Percentiles rank a stretch among this genome's conserved stretches.
These are phyloP conservation scores for Thozetella sp. DNA, from an alignment of 495 filamentous ascomycete genomes.

Conservation along the genomic window DNA sequence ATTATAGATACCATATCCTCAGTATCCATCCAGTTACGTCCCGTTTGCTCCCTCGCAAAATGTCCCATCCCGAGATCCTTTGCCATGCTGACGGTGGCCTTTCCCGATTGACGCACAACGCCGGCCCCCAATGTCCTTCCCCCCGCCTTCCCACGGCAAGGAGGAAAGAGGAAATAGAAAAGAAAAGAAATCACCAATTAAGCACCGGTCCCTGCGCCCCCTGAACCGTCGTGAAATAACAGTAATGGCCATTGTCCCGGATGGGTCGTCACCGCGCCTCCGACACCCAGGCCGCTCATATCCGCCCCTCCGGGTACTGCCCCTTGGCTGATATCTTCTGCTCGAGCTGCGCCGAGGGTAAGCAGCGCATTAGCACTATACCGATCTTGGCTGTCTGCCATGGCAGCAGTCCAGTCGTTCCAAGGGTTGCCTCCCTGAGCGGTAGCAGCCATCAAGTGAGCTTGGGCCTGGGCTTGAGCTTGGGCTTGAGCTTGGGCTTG, in stretches of 20 bases:
- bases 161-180: no score
- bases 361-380: conserved; percentile 44
- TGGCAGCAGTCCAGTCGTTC: conserved; percentile 49
- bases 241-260: conserved; percentile 27
- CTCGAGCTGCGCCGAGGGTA: conserved; percentile 30
- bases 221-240: conserved; percentile 21
- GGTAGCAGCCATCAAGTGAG: conserved; percentile 15
- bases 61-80: no score
- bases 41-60: no score
- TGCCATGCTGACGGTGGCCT: no score
- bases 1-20: no score
- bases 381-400: conserved; percentile 44
- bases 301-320: conserved; percentile 7
- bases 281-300: conserved; percentile 4
- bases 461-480: conserved; percentile 10
- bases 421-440: conserved; percentile 30
- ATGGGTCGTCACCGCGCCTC: conserved; percentile 8
- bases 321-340: conserved; percentile 13
- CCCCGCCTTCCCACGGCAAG: no score
- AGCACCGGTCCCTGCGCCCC: conserved; percentile 2
- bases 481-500: conserved; percentile 19
- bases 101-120: no score
- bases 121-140: no score
- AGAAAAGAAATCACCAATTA: not conserved
- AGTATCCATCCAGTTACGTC: no score